These are phyloP conservation scores for Chrysochromulina parva DNA, from an alignment of 78 protist species.

Conservation along the genomic window DNA sequence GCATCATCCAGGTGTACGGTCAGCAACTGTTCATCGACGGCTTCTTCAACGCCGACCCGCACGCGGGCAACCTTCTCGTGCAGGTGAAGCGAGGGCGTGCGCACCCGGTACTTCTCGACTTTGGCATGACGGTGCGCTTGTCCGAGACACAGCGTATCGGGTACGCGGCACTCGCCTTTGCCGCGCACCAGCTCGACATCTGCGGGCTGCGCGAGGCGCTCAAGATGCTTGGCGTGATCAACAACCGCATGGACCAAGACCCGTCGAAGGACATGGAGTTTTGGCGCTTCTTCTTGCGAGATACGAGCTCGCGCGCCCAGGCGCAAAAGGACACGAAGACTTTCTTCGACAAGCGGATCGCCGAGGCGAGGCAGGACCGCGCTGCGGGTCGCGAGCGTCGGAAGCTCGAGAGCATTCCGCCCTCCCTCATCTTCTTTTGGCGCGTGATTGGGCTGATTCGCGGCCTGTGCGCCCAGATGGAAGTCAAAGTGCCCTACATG, in stretches of 20 bases:
- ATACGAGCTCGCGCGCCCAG: background rate
- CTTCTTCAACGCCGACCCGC: background rate
- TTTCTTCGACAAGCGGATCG: background rate
- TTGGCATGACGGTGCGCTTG: background rate
- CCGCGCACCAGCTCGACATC: background rate
- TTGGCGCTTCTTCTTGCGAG: background rate
- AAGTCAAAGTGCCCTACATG: background rate
- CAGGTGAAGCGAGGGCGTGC: background rate
- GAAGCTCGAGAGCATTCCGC: background rate
- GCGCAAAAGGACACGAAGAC: too few relatives aligned
- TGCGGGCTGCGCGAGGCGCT: background rate
- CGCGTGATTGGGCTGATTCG: background rate
- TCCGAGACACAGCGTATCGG: background rate
- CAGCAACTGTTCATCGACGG: background rate
- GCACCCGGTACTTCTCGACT: background rate
- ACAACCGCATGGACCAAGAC: too few relatives aligned
- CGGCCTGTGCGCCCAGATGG: background rate
- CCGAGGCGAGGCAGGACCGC: background rate
- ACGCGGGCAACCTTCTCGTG: background rate
- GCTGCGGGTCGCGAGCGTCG: background rate
- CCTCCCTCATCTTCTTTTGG: background rate
- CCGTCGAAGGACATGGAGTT: background rate
- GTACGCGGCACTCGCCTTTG: background rate
- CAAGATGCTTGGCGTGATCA: background rate
- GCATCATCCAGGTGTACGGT: background rate